phyloP scores from a whole-genome alignment of 257 asterid species.

The Solanum chilense region DNA sequence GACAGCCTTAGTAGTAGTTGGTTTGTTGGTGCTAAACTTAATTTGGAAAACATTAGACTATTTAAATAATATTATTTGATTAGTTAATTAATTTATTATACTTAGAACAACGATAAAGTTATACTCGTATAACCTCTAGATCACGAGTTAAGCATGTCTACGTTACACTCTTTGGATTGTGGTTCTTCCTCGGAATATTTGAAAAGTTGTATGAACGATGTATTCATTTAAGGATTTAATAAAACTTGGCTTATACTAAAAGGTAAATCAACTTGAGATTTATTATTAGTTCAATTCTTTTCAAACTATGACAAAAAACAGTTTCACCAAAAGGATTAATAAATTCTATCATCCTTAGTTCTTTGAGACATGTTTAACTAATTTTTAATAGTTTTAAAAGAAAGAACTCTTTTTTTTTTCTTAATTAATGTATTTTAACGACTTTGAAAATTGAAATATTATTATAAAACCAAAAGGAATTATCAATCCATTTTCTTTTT shows the following conservation, averaged over 20 bases:
- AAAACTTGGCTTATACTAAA: not conserved
- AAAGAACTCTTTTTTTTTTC: not conserved
- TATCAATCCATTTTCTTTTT: not conserved
- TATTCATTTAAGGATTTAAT: no score
- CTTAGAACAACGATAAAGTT: not conserved
- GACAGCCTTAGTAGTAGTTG: not conserved
- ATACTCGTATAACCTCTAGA: not conserved
- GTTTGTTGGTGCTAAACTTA: not conserved
- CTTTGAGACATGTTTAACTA: not conserved
- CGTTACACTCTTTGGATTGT: not conserved
- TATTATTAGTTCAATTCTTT: not conserved
- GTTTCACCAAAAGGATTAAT: not conserved
- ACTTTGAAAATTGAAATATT: not conserved
- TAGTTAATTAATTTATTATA: not conserved
- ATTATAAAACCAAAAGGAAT: not conserved
- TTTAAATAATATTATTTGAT: not conserved
- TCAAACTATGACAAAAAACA: not conserved
- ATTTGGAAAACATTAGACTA: not conserved
- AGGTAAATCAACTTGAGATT: not conserved
- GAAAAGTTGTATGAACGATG: no score
- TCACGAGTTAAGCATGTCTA: not conserved
- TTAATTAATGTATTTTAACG: not conserved
- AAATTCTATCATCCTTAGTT: not conserved
- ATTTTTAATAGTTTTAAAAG: not conserved
- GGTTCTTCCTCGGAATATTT: no score